Conservation (phyloP, 768 basidiomycete species). For the Chalciporus piperatus region DNA sequence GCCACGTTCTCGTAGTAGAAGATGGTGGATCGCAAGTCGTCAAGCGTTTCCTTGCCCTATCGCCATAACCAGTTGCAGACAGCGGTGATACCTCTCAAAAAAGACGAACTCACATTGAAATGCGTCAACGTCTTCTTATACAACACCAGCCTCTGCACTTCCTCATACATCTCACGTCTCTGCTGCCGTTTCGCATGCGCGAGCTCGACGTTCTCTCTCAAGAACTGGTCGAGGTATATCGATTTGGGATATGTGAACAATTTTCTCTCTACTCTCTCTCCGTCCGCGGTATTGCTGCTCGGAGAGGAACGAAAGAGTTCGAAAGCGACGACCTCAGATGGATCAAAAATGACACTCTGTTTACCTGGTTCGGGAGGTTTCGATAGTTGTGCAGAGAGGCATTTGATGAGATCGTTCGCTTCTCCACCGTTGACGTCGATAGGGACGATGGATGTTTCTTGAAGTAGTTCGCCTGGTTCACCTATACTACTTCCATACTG, state of each 20-base stretch:
- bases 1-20: slow-evolving; percentile 74
- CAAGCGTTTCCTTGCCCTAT: slow-evolving; percentile 62
- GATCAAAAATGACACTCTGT: slow-evolving; percentile 59
- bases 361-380: slow-evolving; percentile 27
- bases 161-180: slow-evolving; percentile 40
- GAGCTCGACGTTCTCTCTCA: slow-evolving; percentile 52
- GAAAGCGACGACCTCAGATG: slow-evolving; percentile 65
- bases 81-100: neutral
- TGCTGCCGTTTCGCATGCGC: slow-evolving; percentile 35
- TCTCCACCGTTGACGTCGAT: slow-evolving; percentile 47
- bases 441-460: slow-evolving; percentile 47
- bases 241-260: slow-evolving; percentile 59
- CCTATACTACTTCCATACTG: slow-evolving; percentile 46
- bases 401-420: slow-evolving; percentile 57
- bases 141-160: slow-evolving; percentile 45
- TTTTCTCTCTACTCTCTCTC: slow-evolving; percentile 25
- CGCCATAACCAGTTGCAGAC: slow-evolving; percentile 1
- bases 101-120: slow-evolving; percentile 48
- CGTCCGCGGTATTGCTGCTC: slow-evolving; percentile 13
- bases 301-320: slow-evolving; percentile 36
- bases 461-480: slow-evolving; percentile 29
- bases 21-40: slow-evolving; percentile 57
- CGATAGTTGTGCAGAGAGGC: slow-evolving; percentile 37
- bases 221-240: slow-evolving; percentile 72
- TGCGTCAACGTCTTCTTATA: slow-evolving; percentile 48